Conservation (phyloP, 2,329 filamentous ascomycete genomes). For the Pseudofabraea citricarpa region DNA sequence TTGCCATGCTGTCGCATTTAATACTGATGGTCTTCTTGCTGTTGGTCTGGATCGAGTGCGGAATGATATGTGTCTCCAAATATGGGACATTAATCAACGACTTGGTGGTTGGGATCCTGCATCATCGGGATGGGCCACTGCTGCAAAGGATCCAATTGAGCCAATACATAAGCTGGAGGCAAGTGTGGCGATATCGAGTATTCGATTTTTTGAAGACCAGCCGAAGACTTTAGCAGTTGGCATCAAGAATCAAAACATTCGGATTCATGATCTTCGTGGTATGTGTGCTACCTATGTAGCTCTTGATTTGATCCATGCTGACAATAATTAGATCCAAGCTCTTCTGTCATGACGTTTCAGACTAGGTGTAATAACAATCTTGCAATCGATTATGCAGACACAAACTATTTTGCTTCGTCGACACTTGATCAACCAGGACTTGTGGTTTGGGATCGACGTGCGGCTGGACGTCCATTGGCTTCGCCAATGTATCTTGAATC, state of each 20-base stretch:
- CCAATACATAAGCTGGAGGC: slow-evolving; percentile 56
- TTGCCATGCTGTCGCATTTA: slow-evolving; percentile 80
- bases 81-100: slow-evolving; percentile 69
- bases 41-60: slow-evolving; percentile 77
- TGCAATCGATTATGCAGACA: slow-evolving; percentile 73
- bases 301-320: slow-evolving; percentile 5
- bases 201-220: slow-evolving; percentile 75
- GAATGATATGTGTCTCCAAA: slow-evolving; percentile 76
- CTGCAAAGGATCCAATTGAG: slow-evolving; percentile 30
- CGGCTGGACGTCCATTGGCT: slow-evolving; percentile 46
- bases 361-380: slow-evolving; percentile 68
- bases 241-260: slow-evolving; percentile 69
- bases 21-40: slow-evolving; percentile 64
- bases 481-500: slow-evolving; percentile 52
- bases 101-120: slow-evolving; percentile 45
- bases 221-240: slow-evolving; percentile 72
- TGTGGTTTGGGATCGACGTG: slow-evolving; percentile 73
- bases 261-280: slow-evolving; percentile 78
- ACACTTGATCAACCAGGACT: slow-evolving; percentile 70
- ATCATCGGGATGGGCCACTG: slow-evolving; percentile 37
- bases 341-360: slow-evolving; percentile 52
- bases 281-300: slow-evolving; percentile 18
- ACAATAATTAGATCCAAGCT: slow-evolving; percentile 39
- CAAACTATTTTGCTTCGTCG: slow-evolving; percentile 81
- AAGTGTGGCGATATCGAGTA: slow-evolving; percentile 73